Base-by-base conservation (phyloP, 768 basidiomycete species). In the Tricholoma saponaceum region DNA sequence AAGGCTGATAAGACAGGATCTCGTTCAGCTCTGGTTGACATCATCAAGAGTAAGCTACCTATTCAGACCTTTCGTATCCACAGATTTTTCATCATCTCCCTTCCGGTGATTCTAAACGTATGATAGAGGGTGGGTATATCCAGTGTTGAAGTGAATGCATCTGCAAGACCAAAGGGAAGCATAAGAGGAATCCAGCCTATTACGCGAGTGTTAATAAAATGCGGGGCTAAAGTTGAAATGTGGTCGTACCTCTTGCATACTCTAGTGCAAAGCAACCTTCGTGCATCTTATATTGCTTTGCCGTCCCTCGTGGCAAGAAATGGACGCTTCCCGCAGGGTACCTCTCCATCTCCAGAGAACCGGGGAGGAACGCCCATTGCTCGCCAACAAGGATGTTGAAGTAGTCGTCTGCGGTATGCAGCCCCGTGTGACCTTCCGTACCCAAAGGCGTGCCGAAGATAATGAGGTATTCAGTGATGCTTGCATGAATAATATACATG, bases 201-300 rank as follows among this genome's bases (percentile, higher is more conserved):
- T 16, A 35, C n/a, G 3, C 20, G n/a, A n/a, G n/a, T n/a, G 32
- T 30, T 5, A 37, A 18, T 39, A 22, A 47, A 28, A 6, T 28
- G 10, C 30, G 35, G 14, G 4, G 6, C 35, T 37, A 37, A 39
- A 49, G 28, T 23, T 26, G 46, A 30, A 23, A 39, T 9, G 35
- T 56, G 13, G 1, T 74, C 81, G 37, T 63, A 95, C 96, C 96
- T 70, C 88, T 73, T 41, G 95, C 96, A 64, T 96, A 95, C 72
- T 99, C 97, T 62, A 99, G 74, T 7, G 97, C 97, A 70, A 92
- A 98, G 69, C 92, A 96, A 13, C 93, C 95, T 58, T 95, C 83
- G 67, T 92, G 92, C 90, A 98, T 95, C 72, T 95, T 96, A 75
- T 98, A 98, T 72, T 99, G 97, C 78, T 97, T 98, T 56, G 85